Conservation (phyloP, 1,139 yeast genomes). For the Lodderomyces jiufengensis region DNA sequence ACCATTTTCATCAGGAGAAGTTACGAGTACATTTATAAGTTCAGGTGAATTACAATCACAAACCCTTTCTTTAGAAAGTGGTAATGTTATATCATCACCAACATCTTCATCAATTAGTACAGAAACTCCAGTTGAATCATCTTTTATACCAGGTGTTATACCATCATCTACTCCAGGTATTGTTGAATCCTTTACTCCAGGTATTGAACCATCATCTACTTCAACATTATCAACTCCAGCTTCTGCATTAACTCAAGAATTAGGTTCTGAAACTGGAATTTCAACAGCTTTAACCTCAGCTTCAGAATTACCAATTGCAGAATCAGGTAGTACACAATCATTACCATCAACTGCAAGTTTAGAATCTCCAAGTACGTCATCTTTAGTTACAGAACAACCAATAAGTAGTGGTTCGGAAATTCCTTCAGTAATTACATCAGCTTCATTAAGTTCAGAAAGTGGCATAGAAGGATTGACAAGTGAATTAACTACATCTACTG, state of each 20-base stretch:
- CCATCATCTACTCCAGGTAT: background rate
- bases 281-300: constrained; percentile 10
- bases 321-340: background rate
- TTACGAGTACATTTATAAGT: too few species aligned
- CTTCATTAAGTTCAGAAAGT: too few species aligned
- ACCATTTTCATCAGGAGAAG: constrained; percentile 9
- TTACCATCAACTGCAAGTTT: background rate
- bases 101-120: background rate
- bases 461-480: too few species aligned
- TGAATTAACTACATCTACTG: constrained; percentile 3
- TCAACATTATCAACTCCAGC: constrained; percentile 3
- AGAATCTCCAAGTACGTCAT: background rate
- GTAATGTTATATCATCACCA: background rate
- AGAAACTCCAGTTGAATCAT: background rate
- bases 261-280: too few species aligned
- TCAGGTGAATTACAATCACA: too few species aligned
- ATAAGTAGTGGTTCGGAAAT: background rate
- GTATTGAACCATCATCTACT: constrained; percentile 4
- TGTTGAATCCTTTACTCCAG: constrained; percentile 4
- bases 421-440: too few species aligned
- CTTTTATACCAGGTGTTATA: background rate
- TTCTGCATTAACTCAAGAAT: constrained; percentile 9
- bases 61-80: background rate
- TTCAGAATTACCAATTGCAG: background rate
- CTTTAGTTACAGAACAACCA: background rate